A percentile compares a stretch with the other conserved stretches of the same genome.
These are phyloP conservation scores for Ceratocystiopsis minuta DNA, from an alignment of 2,329 filamentous ascomycete species.

Conservation along the genomic window DNA sequence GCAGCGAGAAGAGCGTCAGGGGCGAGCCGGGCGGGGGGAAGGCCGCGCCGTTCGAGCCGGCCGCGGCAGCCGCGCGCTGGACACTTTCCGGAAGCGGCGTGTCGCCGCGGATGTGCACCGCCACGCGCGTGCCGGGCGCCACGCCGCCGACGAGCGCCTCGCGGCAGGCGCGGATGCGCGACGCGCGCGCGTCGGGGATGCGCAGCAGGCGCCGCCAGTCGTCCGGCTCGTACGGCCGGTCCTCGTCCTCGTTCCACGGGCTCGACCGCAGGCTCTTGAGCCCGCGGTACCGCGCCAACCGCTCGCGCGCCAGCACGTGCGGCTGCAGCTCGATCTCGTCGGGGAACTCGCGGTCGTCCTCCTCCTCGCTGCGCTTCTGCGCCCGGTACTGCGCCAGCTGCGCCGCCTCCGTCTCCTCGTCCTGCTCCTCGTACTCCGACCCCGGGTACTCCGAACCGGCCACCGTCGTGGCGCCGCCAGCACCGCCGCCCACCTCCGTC, in stretches of 20 bases:
- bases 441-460: conserved; percentile 65
- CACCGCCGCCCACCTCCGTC: conserved; percentile 49
- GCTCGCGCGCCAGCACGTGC: conserved; percentile 67
- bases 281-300: conserved; percentile 72
- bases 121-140: conserved; percentile 63
- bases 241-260: conserved; percentile 76
- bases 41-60: too few species aligned
- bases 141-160: conserved; percentile 85
- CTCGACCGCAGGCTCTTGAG: conserved; percentile 82
- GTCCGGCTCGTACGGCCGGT: conserved; percentile 70
- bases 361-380: conserved; percentile 61
- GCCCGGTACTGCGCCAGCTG: conserved; percentile 68
- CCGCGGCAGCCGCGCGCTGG: conserved; percentile 28
- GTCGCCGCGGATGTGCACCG: conserved; percentile 42
- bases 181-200: conserved; percentile 75
- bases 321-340: conserved; percentile 94
- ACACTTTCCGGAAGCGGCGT: conserved; percentile 17
- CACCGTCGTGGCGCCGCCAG: too few species aligned
- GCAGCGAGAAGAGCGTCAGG: conserved; percentile 63
- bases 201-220: conserved; percentile 78
- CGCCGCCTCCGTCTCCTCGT: conserved; percentile 62
- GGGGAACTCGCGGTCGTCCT: conserved; percentile 90
- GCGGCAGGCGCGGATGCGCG: conserved; percentile 55
- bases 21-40: conserved; percentile 26
- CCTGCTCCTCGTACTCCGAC: conserved; percentile 72